These are phyloP conservation scores for Trichoderma parareesei DNA, from an alignment of 495 filamentous ascomycete genomes.

Conservation along the genomic window DNA sequence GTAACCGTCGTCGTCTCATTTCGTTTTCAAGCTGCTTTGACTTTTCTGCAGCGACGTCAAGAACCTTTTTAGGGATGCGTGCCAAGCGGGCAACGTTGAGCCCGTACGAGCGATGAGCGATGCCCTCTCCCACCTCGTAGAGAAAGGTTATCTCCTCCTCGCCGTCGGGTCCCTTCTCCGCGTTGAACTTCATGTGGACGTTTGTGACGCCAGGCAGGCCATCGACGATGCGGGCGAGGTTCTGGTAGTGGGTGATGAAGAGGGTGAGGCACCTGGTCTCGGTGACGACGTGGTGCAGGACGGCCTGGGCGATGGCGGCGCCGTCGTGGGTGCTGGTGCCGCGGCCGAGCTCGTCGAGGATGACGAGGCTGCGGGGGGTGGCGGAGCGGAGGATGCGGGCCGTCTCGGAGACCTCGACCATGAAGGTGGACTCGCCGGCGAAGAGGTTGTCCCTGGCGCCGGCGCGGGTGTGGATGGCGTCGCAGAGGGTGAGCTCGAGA, in stretches of 20 bases:
- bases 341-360: constrained; percentile 91
- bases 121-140: constrained; percentile 76
- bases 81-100: constrained; percentile 88
- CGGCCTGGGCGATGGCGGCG: constrained; percentile 89
- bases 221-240: constrained; percentile 61
- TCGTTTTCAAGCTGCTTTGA: constrained; percentile 71
- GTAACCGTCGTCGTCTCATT: constrained; percentile 50
- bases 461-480: constrained; percentile 95
- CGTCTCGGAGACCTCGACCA: constrained; percentile 94
- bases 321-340: constrained; percentile 94
- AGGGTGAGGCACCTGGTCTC: constrained; percentile 68
- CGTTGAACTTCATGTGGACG: constrained; percentile 77
- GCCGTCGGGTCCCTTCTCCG: constrained; percentile 28
- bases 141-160: constrained; percentile 67
- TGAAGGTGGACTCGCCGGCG: constrained; percentile 90
- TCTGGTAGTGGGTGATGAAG: constrained; percentile 97
- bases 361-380: constrained; percentile 69
- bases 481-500: constrained; percentile 69
- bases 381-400: constrained; percentile 83
- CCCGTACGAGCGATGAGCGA: constrained; percentile 89
- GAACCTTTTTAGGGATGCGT: constrained; percentile 62
- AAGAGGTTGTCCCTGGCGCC: constrained; percentile 96
- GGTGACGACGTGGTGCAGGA: constrained; percentile 74
- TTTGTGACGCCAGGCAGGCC: constrained; percentile 59
- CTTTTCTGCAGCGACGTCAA: constrained; percentile 72